phyloP scores from a whole-genome alignment of 257 asterid genomes.

The Ehretia macrophylla region DNA sequence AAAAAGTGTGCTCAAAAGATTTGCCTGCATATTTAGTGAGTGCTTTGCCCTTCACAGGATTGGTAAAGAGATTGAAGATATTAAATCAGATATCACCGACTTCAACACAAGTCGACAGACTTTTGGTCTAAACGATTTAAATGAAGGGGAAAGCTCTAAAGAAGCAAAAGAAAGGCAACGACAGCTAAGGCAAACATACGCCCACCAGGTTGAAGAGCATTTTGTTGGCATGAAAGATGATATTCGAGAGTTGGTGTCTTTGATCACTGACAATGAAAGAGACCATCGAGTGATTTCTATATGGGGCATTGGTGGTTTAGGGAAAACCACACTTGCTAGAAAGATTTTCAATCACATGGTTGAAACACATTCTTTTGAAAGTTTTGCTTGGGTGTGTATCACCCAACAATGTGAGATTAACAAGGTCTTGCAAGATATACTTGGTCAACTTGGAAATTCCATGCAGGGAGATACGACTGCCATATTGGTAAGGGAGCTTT shows the following conservation, averaged over 20 bases:
- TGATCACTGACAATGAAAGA: neutral
- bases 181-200: slow-evolving; percentile 2
- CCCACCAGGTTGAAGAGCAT: slow-evolving; percentile 5
- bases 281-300: slow-evolving; percentile 11
- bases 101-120: neutral
- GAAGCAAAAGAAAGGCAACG: neutral
- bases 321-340: slow-evolving; percentile 15
- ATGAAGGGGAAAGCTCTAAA: neutral
- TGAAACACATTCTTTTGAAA: neutral
- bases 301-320: slow-evolving; percentile 12
- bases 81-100: neutral
- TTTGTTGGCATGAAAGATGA: slow-evolving; percentile 16
- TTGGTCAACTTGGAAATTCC: neutral
- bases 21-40: neutral
- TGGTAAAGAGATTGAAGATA: neutral
- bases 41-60: neutral
- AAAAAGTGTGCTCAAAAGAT: neutral
- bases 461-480: neutral
- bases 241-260: neutral
- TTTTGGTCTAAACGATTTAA: neutral
- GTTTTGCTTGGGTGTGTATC: slow-evolving; percentile 14
- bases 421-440: neutral
- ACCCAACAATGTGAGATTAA: neutral
- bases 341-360: neutral
- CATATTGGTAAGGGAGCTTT: slow-evolving; percentile 7